These are phyloP conservation scores for Fusarium duplospermum DNA, from an alignment of 2,329 filamentous ascomycete species.

Conservation along the genomic window DNA sequence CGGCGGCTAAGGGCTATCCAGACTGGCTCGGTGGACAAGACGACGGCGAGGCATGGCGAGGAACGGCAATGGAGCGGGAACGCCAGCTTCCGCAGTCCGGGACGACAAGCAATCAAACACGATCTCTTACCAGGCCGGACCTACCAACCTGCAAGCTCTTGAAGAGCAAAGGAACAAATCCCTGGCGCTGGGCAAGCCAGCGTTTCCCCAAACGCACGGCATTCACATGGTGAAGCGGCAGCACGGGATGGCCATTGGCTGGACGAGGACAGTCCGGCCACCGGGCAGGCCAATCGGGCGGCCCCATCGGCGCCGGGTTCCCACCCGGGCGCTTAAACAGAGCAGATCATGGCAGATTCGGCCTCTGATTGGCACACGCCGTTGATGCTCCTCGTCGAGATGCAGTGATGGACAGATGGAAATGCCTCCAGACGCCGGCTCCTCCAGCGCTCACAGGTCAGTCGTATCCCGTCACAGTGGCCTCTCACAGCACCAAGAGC, in stretches of 20 bases:
- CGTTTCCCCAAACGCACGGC: conserved; percentile 18
- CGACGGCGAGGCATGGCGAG: neutral
- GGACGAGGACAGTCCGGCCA: conserved; percentile 23
- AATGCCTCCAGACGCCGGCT: conserved; percentile 38
- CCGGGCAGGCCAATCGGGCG: conserved; percentile 43
- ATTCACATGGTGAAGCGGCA: conserved; percentile 27
- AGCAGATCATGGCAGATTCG: conserved; percentile 29
- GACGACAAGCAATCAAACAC: conserved; percentile 11
- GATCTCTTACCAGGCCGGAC: conserved; percentile 13
- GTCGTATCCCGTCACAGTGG: conserved; percentile 28
- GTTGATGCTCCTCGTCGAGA: conserved; percentile 14
- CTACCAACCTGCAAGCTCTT: conserved; percentile 34
- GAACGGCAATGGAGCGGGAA: conserved; percentile 4
- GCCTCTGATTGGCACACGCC: conserved; percentile 43
- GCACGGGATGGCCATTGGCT: conserved; percentile 40
- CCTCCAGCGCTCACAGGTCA: conserved; percentile 33
- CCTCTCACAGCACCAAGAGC: conserved; percentile 27
- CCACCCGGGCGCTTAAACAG: conserved; percentile 49
- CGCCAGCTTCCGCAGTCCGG: neutral
- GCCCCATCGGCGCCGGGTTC: conserved; percentile 27
- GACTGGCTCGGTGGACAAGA: conserved; percentile 23
- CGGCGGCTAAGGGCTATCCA: conserved; percentile 32
- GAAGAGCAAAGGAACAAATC: conserved; percentile 14
- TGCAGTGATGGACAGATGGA: conserved; percentile 30
- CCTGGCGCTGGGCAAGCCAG: conserved; percentile 19